Percentiles rank a stretch among this genome's conserved stretches.
These are phyloP conservation scores for Arachis hypogaea DNA, from an alignment of 306 rosid genomes.

Conservation along the genomic window DNA sequence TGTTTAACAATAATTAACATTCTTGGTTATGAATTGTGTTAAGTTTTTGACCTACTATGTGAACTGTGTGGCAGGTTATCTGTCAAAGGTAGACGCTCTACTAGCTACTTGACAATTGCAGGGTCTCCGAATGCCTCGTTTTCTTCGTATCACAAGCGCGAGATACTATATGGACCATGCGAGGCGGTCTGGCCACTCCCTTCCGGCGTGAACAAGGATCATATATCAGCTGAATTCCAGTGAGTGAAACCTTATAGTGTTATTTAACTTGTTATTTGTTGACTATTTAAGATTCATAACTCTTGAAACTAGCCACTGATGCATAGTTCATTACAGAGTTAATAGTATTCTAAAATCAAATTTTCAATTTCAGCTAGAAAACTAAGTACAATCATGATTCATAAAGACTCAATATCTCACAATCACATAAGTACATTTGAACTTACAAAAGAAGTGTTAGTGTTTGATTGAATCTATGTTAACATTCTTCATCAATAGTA, in stretches of 20 bases:
- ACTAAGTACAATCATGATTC: not conserved
- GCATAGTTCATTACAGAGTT: not conserved
- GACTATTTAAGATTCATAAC: not conserved
- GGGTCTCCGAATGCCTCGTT: constrained; percentile 48
- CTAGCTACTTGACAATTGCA: constrained; percentile 37
- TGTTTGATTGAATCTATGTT: not conserved
- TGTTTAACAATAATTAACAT: not conserved
- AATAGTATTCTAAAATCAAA: not conserved
- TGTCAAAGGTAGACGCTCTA: constrained; percentile 59
- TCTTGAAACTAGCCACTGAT: not conserved
- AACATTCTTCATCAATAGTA: no score
- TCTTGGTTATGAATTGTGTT: constrained; percentile 2
- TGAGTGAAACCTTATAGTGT: constrained; percentile 44
- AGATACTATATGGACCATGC: constrained; percentile 74
- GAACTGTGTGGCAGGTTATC: constrained; percentile 53
- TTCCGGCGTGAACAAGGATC: constrained; percentile 62
- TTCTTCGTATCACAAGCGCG: constrained; percentile 66
- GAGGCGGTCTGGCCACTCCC: constrained; percentile 78
- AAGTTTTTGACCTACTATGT: constrained; percentile 16
- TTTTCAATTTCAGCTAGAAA: not conserved
- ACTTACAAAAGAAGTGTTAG: no score
- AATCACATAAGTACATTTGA: no score
- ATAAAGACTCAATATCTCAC: no score
- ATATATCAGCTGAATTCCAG: constrained; percentile 73
- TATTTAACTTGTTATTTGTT: not conserved